Base-by-base conservation (phyloP, 352 stramenopile species). In the Sclerospora graminicola region DNA sequence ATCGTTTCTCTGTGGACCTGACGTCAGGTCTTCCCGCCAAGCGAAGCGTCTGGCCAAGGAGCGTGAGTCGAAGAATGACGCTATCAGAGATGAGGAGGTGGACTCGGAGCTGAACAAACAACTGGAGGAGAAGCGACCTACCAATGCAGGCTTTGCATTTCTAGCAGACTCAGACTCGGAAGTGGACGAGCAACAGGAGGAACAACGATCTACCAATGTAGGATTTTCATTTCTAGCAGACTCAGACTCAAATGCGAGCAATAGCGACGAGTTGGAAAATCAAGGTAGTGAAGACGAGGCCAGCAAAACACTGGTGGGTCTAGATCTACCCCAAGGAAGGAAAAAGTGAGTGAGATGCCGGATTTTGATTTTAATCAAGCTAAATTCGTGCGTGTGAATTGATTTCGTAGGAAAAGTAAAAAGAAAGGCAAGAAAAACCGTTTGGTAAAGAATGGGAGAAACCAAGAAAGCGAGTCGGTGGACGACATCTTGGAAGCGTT, bases 1-100 rank as follows among this genome's bases (percentile, higher is more conserved):
- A n/a, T n/a, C 42, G 38, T 23, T 26, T 54, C 28, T 36, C 7
- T 45, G 13, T 57, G 41, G 28, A 15, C 9, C 8, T 24, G 24
- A 24, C 27, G 2, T n/a, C 33, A 92, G 80, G 80, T 92, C 80
- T 46, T 74, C 73, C 10, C 72, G 80, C 38, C 80, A 92, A 65
- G 76, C 71, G 6, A 87, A 88, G 38, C 70, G 80, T 49, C 57
- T 83, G 21, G 58, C 67, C 9, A 62, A 61, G 33, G 63, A 81
- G 55, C 37, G 42, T 13, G 28, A 46, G 7, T 44, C 28, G 5
- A 34, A 43, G 7, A 31, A 14, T 10, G 51, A 58, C 16, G 51
- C 45, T 10, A 45, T 27, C 5, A 57, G 45, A 23, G 54, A 66
- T 2, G 56, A 68, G 28, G 63, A 73, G 8, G 41, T 51, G 19